These are phyloP conservation scores for Mallotus nudiflorus DNA, from an alignment of 345 rosid species.

Conservation along the genomic window DNA sequence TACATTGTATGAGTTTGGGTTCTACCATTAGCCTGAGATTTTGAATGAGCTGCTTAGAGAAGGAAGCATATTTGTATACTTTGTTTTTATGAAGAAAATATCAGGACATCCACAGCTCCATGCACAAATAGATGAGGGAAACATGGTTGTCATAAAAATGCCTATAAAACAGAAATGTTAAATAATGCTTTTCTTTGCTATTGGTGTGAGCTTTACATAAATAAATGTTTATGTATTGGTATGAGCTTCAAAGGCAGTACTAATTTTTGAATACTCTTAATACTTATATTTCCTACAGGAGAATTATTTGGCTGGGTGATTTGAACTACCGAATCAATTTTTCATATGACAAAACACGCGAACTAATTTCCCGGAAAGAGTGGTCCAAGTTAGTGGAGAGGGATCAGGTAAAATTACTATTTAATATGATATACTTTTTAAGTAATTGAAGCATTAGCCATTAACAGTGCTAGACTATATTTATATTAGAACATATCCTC, in stretches of 20 bases:
- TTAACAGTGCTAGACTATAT: too few relatives aligned
- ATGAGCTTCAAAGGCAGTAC: background rate
- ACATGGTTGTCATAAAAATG: background rate
- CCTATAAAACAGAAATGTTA: background rate
- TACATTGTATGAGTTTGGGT: background rate
- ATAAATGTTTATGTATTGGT: background rate
- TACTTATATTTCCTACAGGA: constrained; percentile 47
- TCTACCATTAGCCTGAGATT: background rate
- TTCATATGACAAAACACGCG: constrained; percentile 65
- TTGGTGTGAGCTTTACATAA: constrained; percentile 1
- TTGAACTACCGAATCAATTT: constrained; percentile 81
- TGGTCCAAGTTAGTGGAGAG: constrained; percentile 68
- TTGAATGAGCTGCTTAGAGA: background rate
- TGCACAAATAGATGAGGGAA: background rate
- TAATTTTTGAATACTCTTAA: background rate
- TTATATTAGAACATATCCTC: background rate
- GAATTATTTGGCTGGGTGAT: constrained; percentile 92
- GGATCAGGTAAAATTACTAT: constrained; percentile 67
- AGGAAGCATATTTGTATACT: background rate
- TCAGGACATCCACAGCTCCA: background rate
- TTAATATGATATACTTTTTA: background rate
- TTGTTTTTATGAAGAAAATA: background rate
- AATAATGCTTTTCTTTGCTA: background rate
- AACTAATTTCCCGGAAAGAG: constrained; percentile 58
- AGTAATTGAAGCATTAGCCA: background rate